Percentiles rank a stretch among this genome's conserved stretches.
Evolutionary conservation across 169 alveolate genomes (phyloP).

Genomic region (Miamiensis avidus): DNA sequence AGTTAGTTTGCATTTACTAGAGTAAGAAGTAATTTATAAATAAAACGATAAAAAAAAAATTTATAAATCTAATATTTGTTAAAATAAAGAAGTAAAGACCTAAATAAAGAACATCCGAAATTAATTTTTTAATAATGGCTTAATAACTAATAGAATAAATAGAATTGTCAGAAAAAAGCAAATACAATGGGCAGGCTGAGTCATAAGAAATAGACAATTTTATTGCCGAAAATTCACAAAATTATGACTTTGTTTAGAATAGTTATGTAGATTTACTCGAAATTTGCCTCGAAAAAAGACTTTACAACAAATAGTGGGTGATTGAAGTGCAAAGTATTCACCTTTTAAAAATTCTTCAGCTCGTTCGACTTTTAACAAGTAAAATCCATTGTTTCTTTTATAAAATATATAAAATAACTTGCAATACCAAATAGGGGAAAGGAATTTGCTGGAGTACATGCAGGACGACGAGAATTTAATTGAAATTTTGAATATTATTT

Average conservation of each 20-base stretch:
- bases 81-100: no score
- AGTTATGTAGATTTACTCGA: not conserved
- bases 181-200: not conserved
- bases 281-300: not conserved
- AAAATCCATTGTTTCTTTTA: not conserved
- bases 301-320: constrained; percentile 14
- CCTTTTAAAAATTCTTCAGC: not conserved
- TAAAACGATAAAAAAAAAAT: not conserved
- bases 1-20: no score
- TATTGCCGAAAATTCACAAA: not conserved
- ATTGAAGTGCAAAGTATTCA: not conserved
- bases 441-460: not conserved
- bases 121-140: no score
- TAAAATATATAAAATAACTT: no score
- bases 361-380: constrained; percentile 6
- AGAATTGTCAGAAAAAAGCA: no score
- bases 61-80: no score
- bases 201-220: not conserved
- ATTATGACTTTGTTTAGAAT: not conserved
- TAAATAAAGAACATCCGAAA: no score
- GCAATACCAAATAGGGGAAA: not conserved
- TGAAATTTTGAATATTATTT: constrained; percentile 4
- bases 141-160: no score
- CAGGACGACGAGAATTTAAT: not conserved
- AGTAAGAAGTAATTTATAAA: no score